These are phyloP conservation scores for Cymbidium sinense DNA, from an alignment of 106 monocot genomes.

Conservation along the genomic window DNA sequence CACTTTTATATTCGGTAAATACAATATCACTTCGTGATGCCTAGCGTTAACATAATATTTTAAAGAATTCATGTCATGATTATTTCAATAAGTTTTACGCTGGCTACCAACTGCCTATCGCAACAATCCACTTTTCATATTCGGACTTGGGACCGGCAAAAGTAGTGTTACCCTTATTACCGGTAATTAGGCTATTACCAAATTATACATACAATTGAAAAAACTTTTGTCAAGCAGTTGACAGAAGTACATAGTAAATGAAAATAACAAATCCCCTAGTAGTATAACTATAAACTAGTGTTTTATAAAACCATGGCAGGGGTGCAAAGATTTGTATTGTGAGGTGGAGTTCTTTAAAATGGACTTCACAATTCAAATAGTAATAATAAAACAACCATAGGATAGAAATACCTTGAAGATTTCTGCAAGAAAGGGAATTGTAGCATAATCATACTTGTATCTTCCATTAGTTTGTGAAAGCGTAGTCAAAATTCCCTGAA, in stretches of 20 bases:
- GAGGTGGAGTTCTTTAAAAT: not conserved
- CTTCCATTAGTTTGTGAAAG: constrained; percentile 86
- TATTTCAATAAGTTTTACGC: too few relatives aligned
- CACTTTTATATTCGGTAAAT: too few relatives aligned
- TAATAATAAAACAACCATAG: not conserved
- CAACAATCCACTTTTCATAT: too few relatives aligned
- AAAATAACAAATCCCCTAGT: not conserved
- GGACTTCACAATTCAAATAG: not conserved
- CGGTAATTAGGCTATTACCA: not conserved
- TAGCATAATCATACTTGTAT: constrained; percentile 91
- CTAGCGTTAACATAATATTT: too few relatives aligned
- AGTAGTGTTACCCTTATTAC: not conserved
- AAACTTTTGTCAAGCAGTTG: not conserved
- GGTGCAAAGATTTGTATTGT: not conserved
- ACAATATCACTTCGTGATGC: too few relatives aligned
- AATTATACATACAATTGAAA: not conserved
- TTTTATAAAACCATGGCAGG: not conserved
- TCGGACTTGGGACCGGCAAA: too few relatives aligned
- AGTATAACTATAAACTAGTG: not conserved
- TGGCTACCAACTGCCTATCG: too few relatives aligned
- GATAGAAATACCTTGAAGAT: constrained; percentile 63
- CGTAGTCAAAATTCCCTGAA: constrained; percentile 89
- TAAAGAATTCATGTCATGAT: too few relatives aligned
- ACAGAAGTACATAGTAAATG: not conserved
- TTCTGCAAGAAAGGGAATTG: constrained; percentile 90